phyloP scores from a whole-genome alignment of 768 basidiomycete genomes.

The Auricularia sp. region DNA sequence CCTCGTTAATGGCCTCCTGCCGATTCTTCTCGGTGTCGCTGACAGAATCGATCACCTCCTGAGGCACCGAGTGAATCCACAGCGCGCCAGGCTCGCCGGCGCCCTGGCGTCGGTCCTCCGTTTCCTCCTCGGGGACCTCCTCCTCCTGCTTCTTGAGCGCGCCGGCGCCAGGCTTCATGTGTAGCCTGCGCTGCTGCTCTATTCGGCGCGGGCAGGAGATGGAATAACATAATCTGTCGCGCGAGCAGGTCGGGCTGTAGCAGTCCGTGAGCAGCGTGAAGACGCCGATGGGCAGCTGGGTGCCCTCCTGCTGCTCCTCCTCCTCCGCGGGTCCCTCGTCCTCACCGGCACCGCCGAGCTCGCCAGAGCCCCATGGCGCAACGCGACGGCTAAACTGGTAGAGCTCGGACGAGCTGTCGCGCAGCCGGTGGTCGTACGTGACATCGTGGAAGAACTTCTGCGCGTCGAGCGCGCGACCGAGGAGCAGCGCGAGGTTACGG shows the following conservation, averaged over 20 bases:
- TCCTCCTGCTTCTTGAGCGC: neutral
- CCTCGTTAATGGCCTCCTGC: constrained; percentile 97
- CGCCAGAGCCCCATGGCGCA: constrained; percentile 74
- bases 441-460: constrained; percentile 99
- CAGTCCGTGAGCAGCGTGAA: constrained; percentile 96
- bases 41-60: constrained; percentile 87
- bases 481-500: constrained; percentile 83
- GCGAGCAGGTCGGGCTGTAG: constrained; percentile 93
- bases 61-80: constrained; percentile 94
- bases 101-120: constrained; percentile 13
- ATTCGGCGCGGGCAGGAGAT: constrained; percentile 90
- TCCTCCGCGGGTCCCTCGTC: constrained; percentile 43
- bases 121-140: neutral
- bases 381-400: constrained; percentile 87
- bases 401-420: constrained; percentile 79
- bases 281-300: constrained; percentile 76
- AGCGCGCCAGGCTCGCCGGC: constrained; percentile 65
- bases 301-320: constrained; percentile 13
- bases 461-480: constrained; percentile 92
- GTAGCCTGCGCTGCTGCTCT: constrained; percentile 80
- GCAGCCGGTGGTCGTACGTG: constrained; percentile 91
- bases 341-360: constrained; percentile 35
- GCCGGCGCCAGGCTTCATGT: constrained; percentile 61
- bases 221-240: constrained; percentile 91
- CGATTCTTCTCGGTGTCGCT: constrained; percentile 89